Evolutionary conservation across 106 monocot genomes (phyloP).

Genomic region (Amphibolis antarctica): DNA sequence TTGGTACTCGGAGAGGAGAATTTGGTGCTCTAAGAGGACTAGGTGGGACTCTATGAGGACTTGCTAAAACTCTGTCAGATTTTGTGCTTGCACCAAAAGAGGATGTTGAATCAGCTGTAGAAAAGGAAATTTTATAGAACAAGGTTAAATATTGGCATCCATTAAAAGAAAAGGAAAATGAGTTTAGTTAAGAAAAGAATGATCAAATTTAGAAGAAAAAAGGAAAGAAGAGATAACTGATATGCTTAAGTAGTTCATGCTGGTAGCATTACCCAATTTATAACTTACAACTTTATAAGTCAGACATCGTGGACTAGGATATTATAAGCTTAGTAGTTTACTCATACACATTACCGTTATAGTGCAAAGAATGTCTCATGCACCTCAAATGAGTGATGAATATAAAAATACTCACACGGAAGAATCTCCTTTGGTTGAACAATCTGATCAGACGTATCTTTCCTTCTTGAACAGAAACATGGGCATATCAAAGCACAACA

Average conservation of each 20-base stretch:
- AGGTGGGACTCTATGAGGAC: slow-evolving; percentile 36
- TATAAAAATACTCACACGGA: neutral
- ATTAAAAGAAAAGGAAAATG: neutral
- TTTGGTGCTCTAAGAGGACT: slow-evolving; percentile 13
- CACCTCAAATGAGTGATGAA: no score
- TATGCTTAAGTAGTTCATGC: no score
- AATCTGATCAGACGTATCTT: slow-evolving; percentile 2
- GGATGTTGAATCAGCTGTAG: slow-evolving; percentile 38
- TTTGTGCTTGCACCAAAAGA: slow-evolving; percentile 27
- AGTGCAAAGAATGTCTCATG: no score
- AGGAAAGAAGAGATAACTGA: no score
- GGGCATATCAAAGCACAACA: slow-evolving; percentile 21
- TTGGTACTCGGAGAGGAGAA: slow-evolving; percentile 30
- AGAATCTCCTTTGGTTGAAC: neutral
- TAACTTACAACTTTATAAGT: no score
- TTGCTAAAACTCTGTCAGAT: slow-evolving; percentile 20
- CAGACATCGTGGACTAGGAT: no score
- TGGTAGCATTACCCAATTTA: no score
- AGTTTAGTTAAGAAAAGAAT: neutral
- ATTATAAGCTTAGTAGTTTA: no score
- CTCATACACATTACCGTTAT: no score
- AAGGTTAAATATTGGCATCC: neutral
- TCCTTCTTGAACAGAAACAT: slow-evolving; percentile 18
- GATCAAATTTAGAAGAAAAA: no score
- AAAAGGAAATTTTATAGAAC: neutral